phyloP scores from a whole-genome alignment of 1,284 basidiomycete species.

The Wallemia hederae region DNA sequence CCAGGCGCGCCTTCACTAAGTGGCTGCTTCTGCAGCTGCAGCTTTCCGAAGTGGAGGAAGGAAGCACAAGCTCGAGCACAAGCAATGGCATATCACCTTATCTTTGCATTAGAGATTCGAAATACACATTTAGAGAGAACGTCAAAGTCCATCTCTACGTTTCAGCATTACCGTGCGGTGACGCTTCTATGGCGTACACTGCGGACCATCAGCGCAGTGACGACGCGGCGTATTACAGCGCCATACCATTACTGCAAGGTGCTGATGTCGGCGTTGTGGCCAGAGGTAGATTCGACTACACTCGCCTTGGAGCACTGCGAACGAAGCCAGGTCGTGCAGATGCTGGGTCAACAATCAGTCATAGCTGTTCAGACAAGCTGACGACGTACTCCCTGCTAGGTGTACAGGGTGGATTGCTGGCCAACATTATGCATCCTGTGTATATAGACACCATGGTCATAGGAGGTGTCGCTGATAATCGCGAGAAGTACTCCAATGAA shows the following conservation, averaged over 20 bases:
- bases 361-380: neutral
- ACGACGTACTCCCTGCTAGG: neutral
- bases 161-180: neutral
- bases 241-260: neutral
- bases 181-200: neutral
- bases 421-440: neutral
- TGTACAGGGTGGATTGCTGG: neutral
- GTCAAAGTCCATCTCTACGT: neutral
- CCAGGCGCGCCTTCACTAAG: neutral
- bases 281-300: neutral
- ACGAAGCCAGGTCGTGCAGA: neutral
- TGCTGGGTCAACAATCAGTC: neutral
- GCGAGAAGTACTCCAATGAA: neutral
- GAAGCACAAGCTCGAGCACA: neutral
- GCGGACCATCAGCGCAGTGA: neutral
- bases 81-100: neutral
- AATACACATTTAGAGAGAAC: neutral
- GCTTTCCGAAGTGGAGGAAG: too few relatives aligned
- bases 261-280: too few relatives aligned
- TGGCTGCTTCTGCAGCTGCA: too few relatives aligned
- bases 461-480: neutral
- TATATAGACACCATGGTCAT: neutral
- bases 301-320: neutral
- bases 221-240: neutral
- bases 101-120: neutral